phyloP scores from a whole-genome alignment of 306 rosid genomes.

The Cucumis melo region DNA sequence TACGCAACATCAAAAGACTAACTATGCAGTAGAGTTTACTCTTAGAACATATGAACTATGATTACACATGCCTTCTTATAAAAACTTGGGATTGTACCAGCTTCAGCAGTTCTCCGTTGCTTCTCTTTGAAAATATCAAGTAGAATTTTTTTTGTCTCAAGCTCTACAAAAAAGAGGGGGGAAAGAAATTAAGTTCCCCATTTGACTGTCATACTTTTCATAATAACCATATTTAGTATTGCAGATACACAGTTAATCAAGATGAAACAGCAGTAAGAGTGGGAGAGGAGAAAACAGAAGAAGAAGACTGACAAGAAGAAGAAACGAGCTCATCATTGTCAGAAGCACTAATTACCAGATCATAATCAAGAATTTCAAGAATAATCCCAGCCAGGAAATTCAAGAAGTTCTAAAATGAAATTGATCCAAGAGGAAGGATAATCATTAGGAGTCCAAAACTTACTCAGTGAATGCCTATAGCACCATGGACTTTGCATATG shows the following conservation, averaged over 20 bases:
- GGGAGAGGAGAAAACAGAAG: neutral
- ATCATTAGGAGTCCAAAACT: neutral
- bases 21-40: slow-evolving; percentile 1
- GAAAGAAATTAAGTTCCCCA: neutral
- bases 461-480: neutral
- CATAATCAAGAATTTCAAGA: neutral
- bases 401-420: neutral
- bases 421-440: neutral
- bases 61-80: slow-evolving; percentile 73
- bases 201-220: neutral
- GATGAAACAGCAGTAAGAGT: neutral
- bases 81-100: slow-evolving; percentile 89
- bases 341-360: neutral
- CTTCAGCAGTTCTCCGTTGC: slow-evolving; percentile 88
- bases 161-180: slow-evolving; percentile 42
- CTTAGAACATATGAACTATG: slow-evolving; percentile 6
- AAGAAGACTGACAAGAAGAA: neutral
- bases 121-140: slow-evolving; percentile 96
- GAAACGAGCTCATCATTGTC: neutral
- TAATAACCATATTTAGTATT: neutral
- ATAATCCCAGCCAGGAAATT: neutral
- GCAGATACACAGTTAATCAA: neutral
- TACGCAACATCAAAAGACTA: neutral
- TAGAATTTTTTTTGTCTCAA: slow-evolving; percentile 90
- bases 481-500: neutral